phyloP scores from a whole-genome alignment of 495 filamentous ascomycete species.

The Poronia punctata region DNA sequence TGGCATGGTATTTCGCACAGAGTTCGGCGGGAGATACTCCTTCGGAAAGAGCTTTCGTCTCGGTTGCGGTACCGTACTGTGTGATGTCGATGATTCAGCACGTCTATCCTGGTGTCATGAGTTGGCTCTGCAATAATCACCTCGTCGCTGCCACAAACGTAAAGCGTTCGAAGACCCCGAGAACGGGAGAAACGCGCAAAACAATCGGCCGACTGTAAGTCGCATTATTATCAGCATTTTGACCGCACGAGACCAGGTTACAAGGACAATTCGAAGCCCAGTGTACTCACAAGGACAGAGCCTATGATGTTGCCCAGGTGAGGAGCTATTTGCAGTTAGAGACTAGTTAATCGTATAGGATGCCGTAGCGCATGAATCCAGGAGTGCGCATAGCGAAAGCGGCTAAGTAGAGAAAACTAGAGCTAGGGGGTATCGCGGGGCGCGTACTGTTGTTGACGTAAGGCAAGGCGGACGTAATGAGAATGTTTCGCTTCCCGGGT shows the following conservation, averaged over 20 bases:
- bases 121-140: background rate
- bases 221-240: background rate
- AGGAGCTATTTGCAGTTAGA: no score
- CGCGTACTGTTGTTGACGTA: constrained; percentile 99
- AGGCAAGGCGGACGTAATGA: constrained; percentile 50
- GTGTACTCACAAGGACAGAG: constrained; percentile 54
- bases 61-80: constrained; percentile 32
- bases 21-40: constrained; percentile 29
- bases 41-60: constrained; percentile 32
- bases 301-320: constrained; percentile 93
- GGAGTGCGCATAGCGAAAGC: no score
- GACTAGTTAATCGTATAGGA: no score
- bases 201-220: constrained; percentile 33
- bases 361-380: no score
- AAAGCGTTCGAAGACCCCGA: constrained; percentile 2
- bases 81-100: background rate
- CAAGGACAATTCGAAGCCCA: background rate
- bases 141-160: constrained; percentile 27
- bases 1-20: constrained; percentile 31
- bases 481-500: constrained; percentile 9
- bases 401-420: no score
- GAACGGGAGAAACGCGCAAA: constrained; percentile 58
- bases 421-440: no score
- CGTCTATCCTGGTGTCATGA: no score
- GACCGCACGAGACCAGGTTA: background rate